Conservation (phyloP, 768 basidiomycete species). For the Lactifluus pinguis region DNA sequence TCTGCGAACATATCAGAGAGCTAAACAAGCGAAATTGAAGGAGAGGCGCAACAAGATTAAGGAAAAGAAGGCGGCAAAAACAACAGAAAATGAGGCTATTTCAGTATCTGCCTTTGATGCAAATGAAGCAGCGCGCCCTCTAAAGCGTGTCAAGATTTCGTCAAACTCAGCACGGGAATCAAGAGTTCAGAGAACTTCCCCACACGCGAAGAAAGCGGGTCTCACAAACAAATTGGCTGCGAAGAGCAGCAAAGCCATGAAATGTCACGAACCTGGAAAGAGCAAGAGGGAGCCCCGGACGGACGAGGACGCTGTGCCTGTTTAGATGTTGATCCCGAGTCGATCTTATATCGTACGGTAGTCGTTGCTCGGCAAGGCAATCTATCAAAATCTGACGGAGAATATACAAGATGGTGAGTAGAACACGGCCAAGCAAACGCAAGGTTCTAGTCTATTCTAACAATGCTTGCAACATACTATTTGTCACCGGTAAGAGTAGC, state of each 20-base stretch:
- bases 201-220: not conserved
- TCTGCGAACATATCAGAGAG: constrained; percentile 31
- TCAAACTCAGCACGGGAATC: not conserved
- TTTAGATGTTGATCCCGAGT: not conserved
- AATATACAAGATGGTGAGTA: too few relatives aligned
- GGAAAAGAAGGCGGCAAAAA: constrained; percentile 25
- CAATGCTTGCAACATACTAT: too few relatives aligned
- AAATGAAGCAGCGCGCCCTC: not conserved
- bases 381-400: too few relatives aligned
- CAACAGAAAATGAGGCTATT: not conserved
- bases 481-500: too few relatives aligned
- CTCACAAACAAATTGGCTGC: not conserved
- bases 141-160: not conserved
- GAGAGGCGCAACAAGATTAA: constrained; percentile 44
- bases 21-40: constrained; percentile 35
- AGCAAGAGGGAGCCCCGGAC: not conserved
- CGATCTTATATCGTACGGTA: not conserved
- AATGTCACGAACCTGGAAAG: not conserved
- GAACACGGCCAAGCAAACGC: too few relatives aligned
- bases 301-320: not conserved
- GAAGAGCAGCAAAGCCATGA: not conserved
- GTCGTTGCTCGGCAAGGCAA: too few relatives aligned
- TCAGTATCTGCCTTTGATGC: not conserved
- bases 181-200: not conserved
- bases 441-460: too few relatives aligned